Percentiles rank a stretch among this genome's conserved stretches.
Evolutionary conservation across 495 filamentous ascomycete species (phyloP).

Genomic region (Penicillium lividum): DNA sequence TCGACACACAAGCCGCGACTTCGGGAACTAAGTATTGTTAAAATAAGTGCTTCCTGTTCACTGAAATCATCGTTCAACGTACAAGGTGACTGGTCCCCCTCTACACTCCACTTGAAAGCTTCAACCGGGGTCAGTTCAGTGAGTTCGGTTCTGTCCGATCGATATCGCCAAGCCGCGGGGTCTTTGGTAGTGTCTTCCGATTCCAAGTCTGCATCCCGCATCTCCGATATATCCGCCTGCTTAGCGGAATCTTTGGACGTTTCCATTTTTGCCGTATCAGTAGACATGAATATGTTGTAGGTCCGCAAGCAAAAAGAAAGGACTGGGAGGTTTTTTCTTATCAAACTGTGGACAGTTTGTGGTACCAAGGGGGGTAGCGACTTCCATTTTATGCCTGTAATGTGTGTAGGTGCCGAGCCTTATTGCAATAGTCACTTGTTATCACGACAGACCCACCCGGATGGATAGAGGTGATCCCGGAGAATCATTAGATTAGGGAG

Average conservation of each 20-base stretch:
- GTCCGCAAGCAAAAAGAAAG: too few species aligned
- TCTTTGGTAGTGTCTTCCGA: slow-evolving; percentile 9
- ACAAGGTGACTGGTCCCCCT: slow-evolving; percentile 33
- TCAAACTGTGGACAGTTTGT: too few species aligned
- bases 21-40: slow-evolving; percentile 25
- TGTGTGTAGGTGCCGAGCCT: too few species aligned
- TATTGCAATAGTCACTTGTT: background rate
- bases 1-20: slow-evolving; percentile 32
- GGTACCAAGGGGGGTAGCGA: too few species aligned
- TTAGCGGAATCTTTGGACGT: slow-evolving; percentile 3
- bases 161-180: slow-evolving; percentile 4
- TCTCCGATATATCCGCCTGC: slow-evolving; percentile 3
- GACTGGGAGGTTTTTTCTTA: too few species aligned
- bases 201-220: slow-evolving; percentile 8
- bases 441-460: slow-evolving; percentile 2
- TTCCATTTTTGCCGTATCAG: slow-evolving; percentile 7
- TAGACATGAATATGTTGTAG: background rate
- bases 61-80: background rate
- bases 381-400: too few species aligned
- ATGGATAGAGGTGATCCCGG: background rate
- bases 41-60: background rate
- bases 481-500: background rate
- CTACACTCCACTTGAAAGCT: slow-evolving; percentile 31
- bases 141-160: slow-evolving; percentile 9
- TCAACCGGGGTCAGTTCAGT: slow-evolving; percentile 28